phyloP scores from a whole-genome alignment of 305 asterid species.

The Fraxinus platypoda region DNA sequence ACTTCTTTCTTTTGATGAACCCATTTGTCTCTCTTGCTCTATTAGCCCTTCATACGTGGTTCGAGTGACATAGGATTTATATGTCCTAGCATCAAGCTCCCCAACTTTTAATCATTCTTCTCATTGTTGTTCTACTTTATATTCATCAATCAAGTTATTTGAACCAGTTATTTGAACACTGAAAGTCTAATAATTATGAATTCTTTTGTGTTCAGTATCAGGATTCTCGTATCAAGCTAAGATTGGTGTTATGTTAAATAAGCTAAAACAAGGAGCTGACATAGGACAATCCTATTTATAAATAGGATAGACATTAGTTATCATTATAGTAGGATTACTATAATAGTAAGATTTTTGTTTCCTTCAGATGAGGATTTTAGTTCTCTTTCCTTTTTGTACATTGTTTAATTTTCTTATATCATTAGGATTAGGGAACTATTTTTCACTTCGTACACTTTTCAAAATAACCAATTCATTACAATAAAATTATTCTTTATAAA shows the following conservation, averaged over 20 bases:
- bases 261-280: not conserved
- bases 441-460: not conserved
- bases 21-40: not conserved
- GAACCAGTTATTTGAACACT: not conserved
- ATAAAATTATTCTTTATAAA: not conserved
- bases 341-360: too few species aligned
- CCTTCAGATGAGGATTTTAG: too few species aligned
- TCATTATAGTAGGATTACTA: not conserved
- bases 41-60: not conserved
- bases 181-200: not conserved
- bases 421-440: too few species aligned
- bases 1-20: slow-evolving; percentile 10
- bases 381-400: not conserved
- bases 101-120: not conserved
- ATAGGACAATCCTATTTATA: not conserved
- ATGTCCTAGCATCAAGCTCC: slow-evolving; percentile 3
- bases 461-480: not conserved
- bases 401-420: not conserved
- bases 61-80: not conserved
- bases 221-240: slow-evolving; percentile 8
- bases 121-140: not conserved
- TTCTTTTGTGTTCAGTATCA: not conserved
- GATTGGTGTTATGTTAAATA: not conserved
- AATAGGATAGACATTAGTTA: not conserved
- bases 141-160: not conserved